Evolutionary conservation across 176 grass and related monocot species (phyloP).

Genomic region (Ensete ventricosum): DNA sequence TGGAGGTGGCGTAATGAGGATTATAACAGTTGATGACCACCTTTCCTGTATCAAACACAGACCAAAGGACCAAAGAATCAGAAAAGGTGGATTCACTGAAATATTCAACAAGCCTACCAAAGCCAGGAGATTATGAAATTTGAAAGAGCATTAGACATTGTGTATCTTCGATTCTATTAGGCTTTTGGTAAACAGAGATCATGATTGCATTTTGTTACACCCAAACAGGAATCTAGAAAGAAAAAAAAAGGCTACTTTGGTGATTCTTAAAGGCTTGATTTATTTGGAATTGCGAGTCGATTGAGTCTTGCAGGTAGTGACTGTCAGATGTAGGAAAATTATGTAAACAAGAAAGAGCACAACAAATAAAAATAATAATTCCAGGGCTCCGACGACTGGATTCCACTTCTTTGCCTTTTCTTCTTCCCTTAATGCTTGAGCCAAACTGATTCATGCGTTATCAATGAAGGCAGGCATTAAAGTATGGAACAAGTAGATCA

Average conservation of each 20-base stretch:
- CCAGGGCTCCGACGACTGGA: too few relatives aligned
- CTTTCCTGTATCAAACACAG: conserved; percentile 29
- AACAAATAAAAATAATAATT: not conserved
- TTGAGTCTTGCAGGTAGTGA: not conserved
- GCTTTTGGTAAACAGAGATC: not conserved
- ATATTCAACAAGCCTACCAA: not conserved
- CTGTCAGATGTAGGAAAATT: not conserved
- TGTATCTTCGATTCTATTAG: not conserved
- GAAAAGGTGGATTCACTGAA: not conserved
- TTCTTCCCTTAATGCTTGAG: not conserved
- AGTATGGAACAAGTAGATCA: too few relatives aligned
- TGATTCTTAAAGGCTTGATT: not conserved
- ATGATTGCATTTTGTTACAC: not conserved
- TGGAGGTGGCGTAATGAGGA: conserved; percentile 78
- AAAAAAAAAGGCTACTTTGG: not conserved
- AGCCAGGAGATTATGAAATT: not conserved
- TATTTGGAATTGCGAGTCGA: not conserved
- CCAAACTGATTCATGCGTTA: not conserved
- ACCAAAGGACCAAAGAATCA: not conserved
- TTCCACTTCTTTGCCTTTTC: not conserved
- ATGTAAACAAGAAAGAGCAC: not conserved
- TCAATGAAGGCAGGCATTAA: too few relatives aligned
- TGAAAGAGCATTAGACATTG: not conserved
- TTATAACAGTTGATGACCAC: conserved; percentile 48
- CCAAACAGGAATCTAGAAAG: not conserved